These are phyloP conservation scores for Tolypocladium inflatum DNA, from an alignment of 2,329 filamentous ascomycete genomes.

Conservation along the genomic window DNA sequence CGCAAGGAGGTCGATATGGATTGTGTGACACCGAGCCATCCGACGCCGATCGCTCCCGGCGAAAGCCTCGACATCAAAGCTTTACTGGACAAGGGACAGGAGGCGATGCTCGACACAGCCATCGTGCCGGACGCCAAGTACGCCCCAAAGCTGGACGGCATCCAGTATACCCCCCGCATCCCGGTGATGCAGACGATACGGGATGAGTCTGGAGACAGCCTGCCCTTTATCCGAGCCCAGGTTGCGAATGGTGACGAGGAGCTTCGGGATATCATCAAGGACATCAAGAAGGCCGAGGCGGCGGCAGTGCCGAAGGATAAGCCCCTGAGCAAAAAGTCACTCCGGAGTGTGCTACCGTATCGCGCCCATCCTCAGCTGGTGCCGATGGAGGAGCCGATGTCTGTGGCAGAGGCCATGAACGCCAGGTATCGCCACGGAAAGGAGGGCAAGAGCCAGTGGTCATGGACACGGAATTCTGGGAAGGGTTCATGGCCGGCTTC, in stretches of 20 bases:
- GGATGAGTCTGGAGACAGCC: slow-evolving; percentile 32
- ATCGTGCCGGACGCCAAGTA: slow-evolving; percentile 42
- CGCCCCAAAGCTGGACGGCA: slow-evolving; percentile 50
- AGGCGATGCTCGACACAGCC: slow-evolving; percentile 58
- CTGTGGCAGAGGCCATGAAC: slow-evolving; percentile 23
- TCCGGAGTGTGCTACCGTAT: slow-evolving; percentile 26
- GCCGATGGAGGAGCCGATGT: slow-evolving; percentile 25
- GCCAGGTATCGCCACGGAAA: slow-evolving; percentile 10
- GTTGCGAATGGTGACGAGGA: slow-evolving; percentile 68
- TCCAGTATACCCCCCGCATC: slow-evolving; percentile 58
- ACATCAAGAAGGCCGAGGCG: slow-evolving; percentile 32
- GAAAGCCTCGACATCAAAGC: slow-evolving; percentile 76
- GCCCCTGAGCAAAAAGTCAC: slow-evolving; percentile 12
- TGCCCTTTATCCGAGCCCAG: slow-evolving; percentile 72
- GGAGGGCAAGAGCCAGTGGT: slow-evolving; percentile 14
- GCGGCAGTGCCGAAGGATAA: slow-evolving; percentile 12
- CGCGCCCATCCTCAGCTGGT: slow-evolving; percentile 20
- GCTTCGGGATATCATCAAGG: slow-evolving; percentile 60
- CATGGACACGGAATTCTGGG: slow-evolving; percentile 12
- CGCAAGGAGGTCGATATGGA: slow-evolving; percentile 98
- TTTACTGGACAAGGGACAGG: slow-evolving; percentile 63
- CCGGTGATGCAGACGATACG: slow-evolving; percentile 72
- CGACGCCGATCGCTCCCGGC: slow-evolving; percentile 66
- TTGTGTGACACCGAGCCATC: slow-evolving; percentile 84
- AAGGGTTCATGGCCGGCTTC: slow-evolving; percentile 15